Percentiles rank a stretch among this genome's conserved stretches.
Evolutionary conservation across 768 basidiomycete genomes (phyloP).

Genomic region (Trametopsis cervina): DNA sequence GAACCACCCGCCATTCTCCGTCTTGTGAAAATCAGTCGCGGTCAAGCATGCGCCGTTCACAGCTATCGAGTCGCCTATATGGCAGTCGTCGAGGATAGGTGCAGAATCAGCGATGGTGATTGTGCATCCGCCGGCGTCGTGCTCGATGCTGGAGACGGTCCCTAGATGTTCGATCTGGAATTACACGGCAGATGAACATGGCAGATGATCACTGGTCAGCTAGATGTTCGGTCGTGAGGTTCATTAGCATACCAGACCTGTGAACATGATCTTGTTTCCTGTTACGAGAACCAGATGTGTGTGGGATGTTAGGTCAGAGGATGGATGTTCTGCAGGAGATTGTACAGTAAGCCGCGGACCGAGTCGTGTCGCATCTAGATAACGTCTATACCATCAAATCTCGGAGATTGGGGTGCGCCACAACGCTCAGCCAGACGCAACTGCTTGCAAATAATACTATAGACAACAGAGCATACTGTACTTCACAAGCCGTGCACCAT

Average conservation of each 20-base stretch:
- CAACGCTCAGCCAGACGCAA: no score
- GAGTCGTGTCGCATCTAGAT: no score
- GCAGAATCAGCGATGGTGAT: conserved; percentile 68
- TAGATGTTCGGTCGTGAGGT: conserved; percentile 3
- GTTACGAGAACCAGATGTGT: background rate
- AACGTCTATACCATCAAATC: no score
- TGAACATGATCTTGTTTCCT: conserved; percentile 50
- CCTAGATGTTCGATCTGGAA: conserved; percentile 86
- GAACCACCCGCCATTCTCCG: conserved; percentile 69
- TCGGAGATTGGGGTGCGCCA: no score
- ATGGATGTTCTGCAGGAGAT: no score
- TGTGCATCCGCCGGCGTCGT: conserved; percentile 73
- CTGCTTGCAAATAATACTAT: no score
- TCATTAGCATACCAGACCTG: conserved; percentile 55
- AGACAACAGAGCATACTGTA: no score
- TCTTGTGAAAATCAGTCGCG: conserved; percentile 73
- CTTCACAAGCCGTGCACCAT: no score
- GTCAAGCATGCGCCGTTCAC: conserved; percentile 81
- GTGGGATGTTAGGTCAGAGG: background rate
- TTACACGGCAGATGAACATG: no score
- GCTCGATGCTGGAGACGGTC: conserved; percentile 54
- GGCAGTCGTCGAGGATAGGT: conserved; percentile 80
- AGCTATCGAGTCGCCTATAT: conserved; percentile 90
- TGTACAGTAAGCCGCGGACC: no score
- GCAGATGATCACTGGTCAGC: conserved; percentile 12